Evolutionary conservation across 169 alveolate genomes (phyloP).

Genomic region (Eimeria praecox): DNA sequence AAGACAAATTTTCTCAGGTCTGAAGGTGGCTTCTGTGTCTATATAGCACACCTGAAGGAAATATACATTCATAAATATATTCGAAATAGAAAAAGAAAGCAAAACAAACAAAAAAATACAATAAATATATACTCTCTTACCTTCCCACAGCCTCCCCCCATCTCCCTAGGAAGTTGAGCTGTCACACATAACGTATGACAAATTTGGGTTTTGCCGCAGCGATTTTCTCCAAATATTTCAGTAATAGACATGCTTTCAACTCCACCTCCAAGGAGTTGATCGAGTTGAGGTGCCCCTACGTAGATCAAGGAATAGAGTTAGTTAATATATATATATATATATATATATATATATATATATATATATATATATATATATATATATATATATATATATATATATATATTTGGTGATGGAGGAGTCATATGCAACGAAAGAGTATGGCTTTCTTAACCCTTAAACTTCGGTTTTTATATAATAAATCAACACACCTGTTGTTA

Average conservation of each 20-base stretch:
- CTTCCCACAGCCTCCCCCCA: slow-evolving; percentile 96
- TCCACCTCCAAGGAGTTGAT: slow-evolving; percentile 98
- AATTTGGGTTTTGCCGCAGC: slow-evolving; percentile 99
- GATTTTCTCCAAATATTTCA: slow-evolving; percentile 99
- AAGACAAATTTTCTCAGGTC: slow-evolving; percentile 99
- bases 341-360: not conserved
- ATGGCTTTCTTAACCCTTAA: not conserved
- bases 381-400: not conserved
- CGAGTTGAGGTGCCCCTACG: slow-evolving; percentile 97
- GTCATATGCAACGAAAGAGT: too few relatives aligned
- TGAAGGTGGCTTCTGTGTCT: slow-evolving; percentile 99
- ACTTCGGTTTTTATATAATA: not conserved
- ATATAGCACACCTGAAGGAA: slow-evolving; percentile 95
- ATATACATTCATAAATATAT: too few relatives aligned
- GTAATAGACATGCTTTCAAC: slow-evolving; percentile 97
- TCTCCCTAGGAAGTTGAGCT: slow-evolving; percentile 96
- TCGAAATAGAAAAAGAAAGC: not conserved
- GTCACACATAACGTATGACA: slow-evolving; percentile 97
- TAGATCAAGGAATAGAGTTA: not conserved
- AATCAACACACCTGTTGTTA: slow-evolving; percentile 76
- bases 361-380: not conserved
- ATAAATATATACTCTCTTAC: slow-evolving; percentile 84
- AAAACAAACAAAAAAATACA: not conserved
- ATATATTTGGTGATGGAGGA: not conserved
- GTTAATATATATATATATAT: not conserved